Base-by-base conservation (phyloP, 352 stramenopile genomes). In the Phytophthora cryptogea region DNA sequence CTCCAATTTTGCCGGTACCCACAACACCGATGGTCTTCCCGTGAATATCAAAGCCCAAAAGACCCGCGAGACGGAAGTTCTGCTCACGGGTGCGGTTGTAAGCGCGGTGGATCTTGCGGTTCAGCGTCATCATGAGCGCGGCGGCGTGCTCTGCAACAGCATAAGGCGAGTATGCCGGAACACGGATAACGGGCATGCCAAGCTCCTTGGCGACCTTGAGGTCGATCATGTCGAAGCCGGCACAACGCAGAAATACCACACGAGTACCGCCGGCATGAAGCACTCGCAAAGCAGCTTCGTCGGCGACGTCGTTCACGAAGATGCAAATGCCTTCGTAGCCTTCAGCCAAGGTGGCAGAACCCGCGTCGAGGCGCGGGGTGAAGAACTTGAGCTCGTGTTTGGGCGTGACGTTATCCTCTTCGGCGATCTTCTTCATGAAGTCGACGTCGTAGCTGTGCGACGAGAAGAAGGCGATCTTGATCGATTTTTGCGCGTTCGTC, bases 271-370 rank as follows among this genome's bases (percentile, higher is more conserved):
- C 59, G 1, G 70, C 58, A 35, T 80, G 46, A 17, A 93, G 59
- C 3, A 42, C 73, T 50, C 82, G 76, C 6, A 95, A 70, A 23
- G 76, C 68, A 3, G 63, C 69, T 14, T 68, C 78, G 51, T 94
- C 72, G 4, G 86, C 85, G 8, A 71, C 74, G 63, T 95, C 86
- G 62, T 94, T 95, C 39, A 95, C 86, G 59, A 94, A 95, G 57
- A 92, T 86, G 31, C 83, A 72, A 47, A 88, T 76, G 43, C 20
- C 76, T 33, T 91, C 79, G 45, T 70, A 88, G 31, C 74, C 73
- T 7, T 74, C 59, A 0, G 81, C 77, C 42, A 91, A 23, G 2
- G 20, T 23, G 20, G 20, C 20, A 23, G 20, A 23, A 2, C 20
- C 2, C 20, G 20, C 20, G 20, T 23, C 20, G 62, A 40, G 72